Conservation (phyloP, 345 rosid species). For the Turritis glabra region DNA sequence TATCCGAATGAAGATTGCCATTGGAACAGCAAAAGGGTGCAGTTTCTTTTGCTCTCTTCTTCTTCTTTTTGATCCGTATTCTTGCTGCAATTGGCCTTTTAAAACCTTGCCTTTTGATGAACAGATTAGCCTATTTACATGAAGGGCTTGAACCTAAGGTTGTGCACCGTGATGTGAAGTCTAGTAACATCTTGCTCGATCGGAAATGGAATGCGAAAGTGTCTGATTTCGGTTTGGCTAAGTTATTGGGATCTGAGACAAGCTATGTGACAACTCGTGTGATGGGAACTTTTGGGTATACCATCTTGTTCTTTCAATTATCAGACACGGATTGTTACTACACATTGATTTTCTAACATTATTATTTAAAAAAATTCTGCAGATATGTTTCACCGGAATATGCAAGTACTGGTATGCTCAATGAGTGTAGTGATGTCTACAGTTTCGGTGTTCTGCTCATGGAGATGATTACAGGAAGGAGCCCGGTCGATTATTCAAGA, state of each 20-base stretch:
- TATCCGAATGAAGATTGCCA: constrained; percentile 85
- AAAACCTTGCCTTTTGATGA: constrained; percentile 18
- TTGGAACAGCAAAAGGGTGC: constrained; percentile 93
- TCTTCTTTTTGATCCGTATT: neutral
- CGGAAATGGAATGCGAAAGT: constrained; percentile 82
- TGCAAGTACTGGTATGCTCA: constrained; percentile 96
- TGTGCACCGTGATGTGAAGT: constrained; percentile 92
- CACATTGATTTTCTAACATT: neutral
- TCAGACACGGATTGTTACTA: neutral
- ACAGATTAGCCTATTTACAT: constrained; percentile 89
- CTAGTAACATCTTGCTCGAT: constrained; percentile 87
- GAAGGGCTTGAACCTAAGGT: constrained; percentile 98
- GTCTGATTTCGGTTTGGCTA: constrained; percentile 94
- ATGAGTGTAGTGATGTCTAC: constrained; percentile 92
- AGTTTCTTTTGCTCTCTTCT: neutral
- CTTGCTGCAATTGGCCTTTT: neutral
- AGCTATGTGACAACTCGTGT: constrained; percentile 94
- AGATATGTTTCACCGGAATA: constrained; percentile 96
- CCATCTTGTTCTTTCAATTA: neutral
- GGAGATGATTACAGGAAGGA: constrained; percentile 94
- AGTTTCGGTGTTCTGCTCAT: constrained; percentile 92
- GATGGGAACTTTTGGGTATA: constrained; percentile 91
- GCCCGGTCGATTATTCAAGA: constrained; percentile 85
- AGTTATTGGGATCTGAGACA: constrained; percentile 80
- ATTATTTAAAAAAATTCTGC: neutral